Conservation (phyloP, 495 filamentous ascomycete species). For the Penicillium coprophilum region DNA sequence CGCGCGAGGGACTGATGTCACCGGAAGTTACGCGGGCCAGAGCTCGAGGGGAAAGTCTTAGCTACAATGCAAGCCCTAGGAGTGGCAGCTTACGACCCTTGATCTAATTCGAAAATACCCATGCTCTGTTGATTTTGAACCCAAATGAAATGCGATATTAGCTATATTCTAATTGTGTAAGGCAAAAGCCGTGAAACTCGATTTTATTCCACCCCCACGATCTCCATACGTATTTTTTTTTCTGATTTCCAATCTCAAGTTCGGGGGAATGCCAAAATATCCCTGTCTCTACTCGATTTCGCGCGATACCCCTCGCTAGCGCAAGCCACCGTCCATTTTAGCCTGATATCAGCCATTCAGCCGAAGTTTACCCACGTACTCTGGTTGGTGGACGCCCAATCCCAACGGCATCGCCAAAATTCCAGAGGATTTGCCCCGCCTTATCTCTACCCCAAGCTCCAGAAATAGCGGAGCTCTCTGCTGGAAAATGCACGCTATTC, state of each 20-base stretch:
- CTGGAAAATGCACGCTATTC: slow-evolving; percentile 1
- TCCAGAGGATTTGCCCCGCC: slow-evolving; percentile 12
- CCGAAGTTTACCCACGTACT: slow-evolving; percentile 1
- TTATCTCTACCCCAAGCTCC: slow-evolving; percentile 6
- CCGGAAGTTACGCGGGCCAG: slow-evolving; percentile 26
- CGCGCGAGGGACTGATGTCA: slow-evolving; percentile 24
- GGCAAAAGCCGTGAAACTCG: not conserved
- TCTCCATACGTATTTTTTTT: not conserved
- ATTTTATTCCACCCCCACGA: not conserved
- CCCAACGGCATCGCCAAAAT: not conserved
- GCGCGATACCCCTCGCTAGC: not conserved
- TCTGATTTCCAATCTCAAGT: not conserved
- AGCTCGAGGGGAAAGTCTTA: slow-evolving; percentile 33
- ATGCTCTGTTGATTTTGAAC: slow-evolving; percentile 10
- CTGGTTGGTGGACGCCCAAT: slow-evolving; percentile 20
- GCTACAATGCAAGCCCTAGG: slow-evolving; percentile 30
- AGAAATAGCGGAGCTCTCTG: slow-evolving; percentile 8
- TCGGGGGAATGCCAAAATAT: not conserved
- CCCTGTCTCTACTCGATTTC: not conserved
- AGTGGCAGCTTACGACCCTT: slow-evolving; percentile 38
- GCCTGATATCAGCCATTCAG: slow-evolving; percentile 19
- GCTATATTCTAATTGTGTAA: not conserved
- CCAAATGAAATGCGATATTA: not conserved
- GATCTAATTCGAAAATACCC: slow-evolving; percentile 19
- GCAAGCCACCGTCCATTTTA: slow-evolving; percentile 10